Base-by-base conservation (phyloP, 2,329 filamentous ascomycete genomes). In the Aspergillus neoniger region DNA sequence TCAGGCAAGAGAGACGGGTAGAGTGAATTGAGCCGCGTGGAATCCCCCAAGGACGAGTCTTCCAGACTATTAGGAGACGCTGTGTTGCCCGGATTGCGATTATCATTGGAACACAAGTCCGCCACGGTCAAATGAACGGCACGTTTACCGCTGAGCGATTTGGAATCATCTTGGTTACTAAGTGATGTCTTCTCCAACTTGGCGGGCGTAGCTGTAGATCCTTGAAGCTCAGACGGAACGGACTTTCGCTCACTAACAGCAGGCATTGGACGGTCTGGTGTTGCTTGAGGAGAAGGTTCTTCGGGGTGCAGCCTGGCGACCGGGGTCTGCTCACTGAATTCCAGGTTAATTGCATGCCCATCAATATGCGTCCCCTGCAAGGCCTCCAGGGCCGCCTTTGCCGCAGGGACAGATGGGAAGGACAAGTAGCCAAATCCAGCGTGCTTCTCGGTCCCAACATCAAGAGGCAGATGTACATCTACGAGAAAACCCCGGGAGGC, bases 401-500 rank as follows among this genome's bases (percentile, higher is more conserved):
- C 76, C 8, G 73, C 71, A 57, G 73, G 64, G 9, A 64, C 63
- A 1, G 75, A 74, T 23, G 70, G 69, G 54, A 79, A 79, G 55
- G 68, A 60, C 12, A 78, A 58, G 59, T 77, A 79, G 28, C 76
- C 76, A 66, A 79, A 79, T 15, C 77, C 76, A 51, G 72, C 72
- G 61, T 79, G 76, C 58, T 67, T 71, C 12, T 69, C 67, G 17
- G 75, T 72, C 15, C 60, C 62, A 12, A 68, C 64, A 59, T 77
- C 76, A 38, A 69, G 63, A 1, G 75, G 72, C 41, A 79, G 67
- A 50, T 73, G 65, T 15, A 77, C 75, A 15, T 70, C 63, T 21
- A 74, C 74, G 25, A 75, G 58, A 50, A 77, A 78, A 0, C 76
- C 75, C 55, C 74, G 71, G 2, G 74, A 72, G 41, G 70, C 68